A percentile compares a stretch with the other conserved stretches of the same genome.
phyloP scores from a whole-genome alignment of 2,329 filamentous ascomycete genomes.

The Alternaria novae-zelandiae region DNA sequence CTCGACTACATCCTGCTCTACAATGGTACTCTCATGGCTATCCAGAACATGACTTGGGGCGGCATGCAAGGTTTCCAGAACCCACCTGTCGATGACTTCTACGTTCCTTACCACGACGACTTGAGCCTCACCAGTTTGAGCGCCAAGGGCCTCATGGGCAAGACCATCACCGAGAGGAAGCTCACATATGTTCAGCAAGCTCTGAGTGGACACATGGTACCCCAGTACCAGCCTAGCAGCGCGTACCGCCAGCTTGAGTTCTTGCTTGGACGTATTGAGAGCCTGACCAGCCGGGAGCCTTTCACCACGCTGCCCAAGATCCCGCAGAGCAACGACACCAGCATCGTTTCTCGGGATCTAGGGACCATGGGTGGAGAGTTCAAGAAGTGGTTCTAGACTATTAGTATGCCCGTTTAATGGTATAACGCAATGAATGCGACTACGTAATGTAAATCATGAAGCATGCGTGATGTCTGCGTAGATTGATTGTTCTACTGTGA shows the following conservation, averaged over 20 bases:
- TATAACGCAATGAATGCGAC: neutral
- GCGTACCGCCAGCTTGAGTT: conserved; percentile 77
- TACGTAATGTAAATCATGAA: neutral
- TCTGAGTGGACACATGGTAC: conserved; percentile 70
- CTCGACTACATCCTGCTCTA: conserved; percentile 72
- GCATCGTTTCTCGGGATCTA: conserved; percentile 6
- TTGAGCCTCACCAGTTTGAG: conserved; percentile 57
- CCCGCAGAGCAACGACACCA: conserved; percentile 12
- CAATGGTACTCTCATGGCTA: conserved; percentile 72
- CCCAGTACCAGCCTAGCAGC: conserved; percentile 71
- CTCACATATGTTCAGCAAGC: conserved; percentile 73
- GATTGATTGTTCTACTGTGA: neutral
- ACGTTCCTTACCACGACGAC: conserved; percentile 68
- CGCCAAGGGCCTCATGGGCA: conserved; percentile 72
- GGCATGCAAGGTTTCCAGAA: conserved; percentile 73
- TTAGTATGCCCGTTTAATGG: neutral
- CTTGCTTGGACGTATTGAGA: conserved; percentile 72
- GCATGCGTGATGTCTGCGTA: neutral
- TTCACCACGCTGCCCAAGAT: conserved; percentile 36
- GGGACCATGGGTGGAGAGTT: conserved; percentile 3
- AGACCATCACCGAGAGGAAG: conserved; percentile 74
- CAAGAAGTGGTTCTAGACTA: conserved; percentile 16
- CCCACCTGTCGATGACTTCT: conserved; percentile 67
- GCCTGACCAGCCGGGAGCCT: conserved; percentile 51
- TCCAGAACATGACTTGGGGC: conserved; percentile 84